A percentile compares a stretch with the other conserved stretches of the same genome.
Conservation (phyloP, 495 filamentous ascomycete genomes). For the Aspergillus ostianus region DNA sequence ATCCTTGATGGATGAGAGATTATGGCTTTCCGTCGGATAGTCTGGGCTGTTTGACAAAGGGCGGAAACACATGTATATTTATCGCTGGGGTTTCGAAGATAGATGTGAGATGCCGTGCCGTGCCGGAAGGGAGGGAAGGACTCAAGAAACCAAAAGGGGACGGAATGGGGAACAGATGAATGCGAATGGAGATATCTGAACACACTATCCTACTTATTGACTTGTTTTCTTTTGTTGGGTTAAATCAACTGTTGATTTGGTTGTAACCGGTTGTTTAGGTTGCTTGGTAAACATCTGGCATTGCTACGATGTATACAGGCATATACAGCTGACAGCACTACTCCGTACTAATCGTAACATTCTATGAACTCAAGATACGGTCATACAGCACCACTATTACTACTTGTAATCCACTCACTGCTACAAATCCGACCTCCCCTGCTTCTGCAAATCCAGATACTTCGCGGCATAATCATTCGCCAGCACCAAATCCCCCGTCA, state of each 20-base stretch:
- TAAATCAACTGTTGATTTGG: not conserved
- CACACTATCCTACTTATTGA: not conserved
- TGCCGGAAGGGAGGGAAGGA: too few relatives aligned
- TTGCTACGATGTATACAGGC: too few relatives aligned
- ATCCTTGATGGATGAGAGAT: slow-evolving; percentile 1
- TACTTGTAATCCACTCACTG: too few relatives aligned
- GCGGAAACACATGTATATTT: slow-evolving; percentile 25
- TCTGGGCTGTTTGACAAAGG: not conserved
- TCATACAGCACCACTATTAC: too few relatives aligned
- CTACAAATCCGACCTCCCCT: slow-evolving; percentile 22
- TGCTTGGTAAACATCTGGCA: too few relatives aligned
- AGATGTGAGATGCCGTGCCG: not conserved
- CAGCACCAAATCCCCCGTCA: slow-evolving; percentile 65
- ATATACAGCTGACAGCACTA: too few relatives aligned
- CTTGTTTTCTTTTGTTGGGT: not conserved
- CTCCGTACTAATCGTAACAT: too few relatives aligned
- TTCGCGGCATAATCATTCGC: slow-evolving; percentile 74
- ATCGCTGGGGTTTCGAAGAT: not conserved
- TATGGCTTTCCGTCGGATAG: slow-evolving; percentile 1
- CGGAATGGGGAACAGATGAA: not conserved
- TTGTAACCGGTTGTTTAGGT: not conserved
- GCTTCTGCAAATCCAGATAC: slow-evolving; percentile 60
- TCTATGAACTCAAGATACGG: too few relatives aligned
- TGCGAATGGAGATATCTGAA: not conserved
- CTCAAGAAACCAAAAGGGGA: too few relatives aligned